phyloP scores from a whole-genome alignment of 2,329 filamentous ascomycete species.

The Cephalotrichum gorgonifer region DNA sequence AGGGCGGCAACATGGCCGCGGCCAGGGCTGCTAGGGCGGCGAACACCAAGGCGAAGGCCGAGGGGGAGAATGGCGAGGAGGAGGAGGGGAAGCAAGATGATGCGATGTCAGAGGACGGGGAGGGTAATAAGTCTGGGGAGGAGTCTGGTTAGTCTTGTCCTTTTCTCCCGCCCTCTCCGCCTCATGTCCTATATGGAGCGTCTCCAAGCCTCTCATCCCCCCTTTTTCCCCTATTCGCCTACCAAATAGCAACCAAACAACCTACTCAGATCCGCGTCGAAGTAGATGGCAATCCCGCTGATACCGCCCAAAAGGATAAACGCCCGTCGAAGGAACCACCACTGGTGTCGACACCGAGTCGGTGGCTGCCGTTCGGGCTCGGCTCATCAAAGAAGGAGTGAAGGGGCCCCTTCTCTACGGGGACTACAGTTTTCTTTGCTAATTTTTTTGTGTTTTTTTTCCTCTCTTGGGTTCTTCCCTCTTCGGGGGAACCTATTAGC shows the following conservation, averaged over 20 bases:
- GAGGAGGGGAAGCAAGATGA: neutral
- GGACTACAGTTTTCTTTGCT: neutral
- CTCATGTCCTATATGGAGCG: no score
- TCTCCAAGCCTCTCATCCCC: no score
- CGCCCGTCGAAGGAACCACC: neutral
- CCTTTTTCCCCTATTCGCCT: no score
- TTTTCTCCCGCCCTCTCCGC: no score
- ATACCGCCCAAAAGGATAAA: conserved; percentile 3
- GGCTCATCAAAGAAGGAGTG: neutral
- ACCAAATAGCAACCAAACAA: conserved; percentile 8
- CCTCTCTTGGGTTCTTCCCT: neutral
- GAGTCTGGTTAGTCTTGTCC: no score
- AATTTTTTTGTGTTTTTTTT: neutral
- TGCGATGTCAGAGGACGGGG: conserved; percentile 14
- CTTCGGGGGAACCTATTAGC: neutral
- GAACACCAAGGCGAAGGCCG: neutral
- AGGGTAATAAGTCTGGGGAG: conserved; percentile 7
- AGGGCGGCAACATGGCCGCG: neutral
- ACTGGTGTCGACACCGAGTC: neutral
- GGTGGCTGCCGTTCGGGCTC: neutral
- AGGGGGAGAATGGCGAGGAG: neutral
- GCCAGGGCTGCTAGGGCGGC: conserved; percentile 1
- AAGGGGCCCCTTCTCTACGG: neutral
- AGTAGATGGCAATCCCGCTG: conserved; percentile 1
- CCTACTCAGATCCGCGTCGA: neutral